These are phyloP conservation scores for Phytopythium delawarense DNA, from an alignment of 352 stramenopile genomes.

Conservation along the genomic window DNA sequence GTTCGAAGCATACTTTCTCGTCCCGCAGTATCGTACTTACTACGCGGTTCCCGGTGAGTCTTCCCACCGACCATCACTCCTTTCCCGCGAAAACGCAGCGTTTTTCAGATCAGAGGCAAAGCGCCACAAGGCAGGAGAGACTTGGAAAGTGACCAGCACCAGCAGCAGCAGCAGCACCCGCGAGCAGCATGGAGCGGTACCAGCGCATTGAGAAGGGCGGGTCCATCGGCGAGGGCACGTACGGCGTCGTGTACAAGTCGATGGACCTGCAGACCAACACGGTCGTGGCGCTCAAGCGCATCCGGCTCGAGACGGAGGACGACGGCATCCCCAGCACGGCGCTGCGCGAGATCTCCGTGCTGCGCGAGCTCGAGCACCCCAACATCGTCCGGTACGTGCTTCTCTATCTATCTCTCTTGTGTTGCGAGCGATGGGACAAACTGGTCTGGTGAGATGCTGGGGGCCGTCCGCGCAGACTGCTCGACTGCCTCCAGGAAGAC, in stretches of 20 bases:
- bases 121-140: background rate
- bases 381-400: slow-evolving; percentile 94
- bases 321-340: slow-evolving; percentile 98
- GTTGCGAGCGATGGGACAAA: too few species aligned
- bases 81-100: slow-evolving; percentile 4
- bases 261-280: slow-evolving; percentile 89
- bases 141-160: background rate
- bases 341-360: slow-evolving; percentile 97
- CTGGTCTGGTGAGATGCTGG: background rate
- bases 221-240: slow-evolving; percentile 94
- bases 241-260: slow-evolving; percentile 97
- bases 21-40: background rate
- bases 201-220: slow-evolving; percentile 92
- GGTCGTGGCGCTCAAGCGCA: slow-evolving; percentile 95
- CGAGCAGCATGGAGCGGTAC: slow-evolving; percentile 82
- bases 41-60: too few species aligned
- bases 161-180: background rate
- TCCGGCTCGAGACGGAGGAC: slow-evolving; percentile 98
- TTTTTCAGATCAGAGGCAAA: background rate
- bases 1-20: background rate
- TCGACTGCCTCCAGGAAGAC: slow-evolving; percentile 94
- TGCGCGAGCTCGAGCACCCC: slow-evolving; percentile 96
- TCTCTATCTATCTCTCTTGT: background rate
- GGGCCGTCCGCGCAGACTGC: slow-evolving; percentile 40
- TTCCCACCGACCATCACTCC: slow-evolving; percentile 8